These are phyloP conservation scores for Malus sieversii DNA, from an alignment of 306 rosid species.

Conservation along the genomic window DNA sequence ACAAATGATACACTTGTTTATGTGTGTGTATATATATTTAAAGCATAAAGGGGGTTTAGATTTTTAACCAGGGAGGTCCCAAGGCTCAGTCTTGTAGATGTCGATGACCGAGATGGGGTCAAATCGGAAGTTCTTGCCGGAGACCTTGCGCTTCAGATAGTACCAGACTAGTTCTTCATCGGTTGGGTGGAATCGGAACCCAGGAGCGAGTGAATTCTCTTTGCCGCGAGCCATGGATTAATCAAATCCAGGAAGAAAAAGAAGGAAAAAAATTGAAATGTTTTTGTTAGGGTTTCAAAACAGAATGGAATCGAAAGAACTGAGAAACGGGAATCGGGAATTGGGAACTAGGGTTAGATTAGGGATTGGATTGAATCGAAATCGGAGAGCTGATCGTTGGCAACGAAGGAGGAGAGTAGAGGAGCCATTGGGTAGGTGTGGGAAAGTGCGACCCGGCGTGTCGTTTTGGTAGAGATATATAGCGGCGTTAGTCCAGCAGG, in stretches of 20 bases:
- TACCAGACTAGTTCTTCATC: conserved; percentile 72
- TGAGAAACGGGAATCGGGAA: neutral
- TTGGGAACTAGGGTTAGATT: conserved; percentile 4
- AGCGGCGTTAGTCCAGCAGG: neutral
- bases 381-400: neutral
- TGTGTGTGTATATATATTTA: too few relatives aligned
- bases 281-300: neutral
- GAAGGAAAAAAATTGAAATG: neutral
- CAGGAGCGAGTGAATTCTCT: conserved; percentile 49
- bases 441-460: neutral
- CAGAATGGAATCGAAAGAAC: neutral
- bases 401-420: neutral
- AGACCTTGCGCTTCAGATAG: conserved; percentile 66
- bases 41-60: neutral
- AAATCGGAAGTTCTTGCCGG: conserved; percentile 33
- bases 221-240: conserved; percentile 28
- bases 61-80: conserved; percentile 81
- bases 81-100: conserved; percentile 76
- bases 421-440: neutral
- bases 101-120: conserved; percentile 64
- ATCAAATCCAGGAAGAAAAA: neutral
- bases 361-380: conserved; percentile 7
- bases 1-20: neutral
- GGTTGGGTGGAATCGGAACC: conserved; percentile 94
- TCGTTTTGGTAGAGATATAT: neutral